Conservation (phyloP, 139 green algal genomes). For the Chlorella sp. region DNA sequence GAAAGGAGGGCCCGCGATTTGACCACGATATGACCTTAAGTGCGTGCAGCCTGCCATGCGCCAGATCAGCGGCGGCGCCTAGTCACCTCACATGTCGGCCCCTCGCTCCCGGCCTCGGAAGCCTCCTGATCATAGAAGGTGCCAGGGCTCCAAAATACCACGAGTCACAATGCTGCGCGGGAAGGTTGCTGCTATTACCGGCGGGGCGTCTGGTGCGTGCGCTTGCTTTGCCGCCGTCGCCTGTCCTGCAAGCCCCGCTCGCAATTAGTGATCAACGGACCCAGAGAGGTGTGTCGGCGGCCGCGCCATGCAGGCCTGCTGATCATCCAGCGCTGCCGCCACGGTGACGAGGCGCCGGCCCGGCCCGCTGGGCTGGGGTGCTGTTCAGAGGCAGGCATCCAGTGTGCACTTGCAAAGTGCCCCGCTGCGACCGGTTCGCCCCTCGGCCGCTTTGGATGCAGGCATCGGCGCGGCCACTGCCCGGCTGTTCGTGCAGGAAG, state of each 20-base stretch:
- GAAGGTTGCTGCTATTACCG: neutral
- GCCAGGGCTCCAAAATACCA: too few species aligned
- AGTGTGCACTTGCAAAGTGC: neutral
- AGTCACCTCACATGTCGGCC: too few species aligned
- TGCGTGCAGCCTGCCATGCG: too few species aligned
- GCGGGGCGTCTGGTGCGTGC: neutral
- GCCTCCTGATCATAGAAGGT: too few species aligned
- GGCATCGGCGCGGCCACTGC: constrained; percentile 13
- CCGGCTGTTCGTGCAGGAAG: constrained; percentile 12
- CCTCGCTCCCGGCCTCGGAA: too few species aligned
- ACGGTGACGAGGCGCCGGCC: neutral
- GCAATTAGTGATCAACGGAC: neutral
- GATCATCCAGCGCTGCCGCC: neutral
- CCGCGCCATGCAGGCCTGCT: too few species aligned
- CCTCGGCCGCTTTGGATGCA: neutral
- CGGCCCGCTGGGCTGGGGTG: too few species aligned
- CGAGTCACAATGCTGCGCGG: neutral
- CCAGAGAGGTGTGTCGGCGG: neutral
- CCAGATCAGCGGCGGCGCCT: too few species aligned
- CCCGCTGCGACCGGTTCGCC: neutral
- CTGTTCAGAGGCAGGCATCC: neutral
- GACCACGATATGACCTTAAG: too few species aligned
- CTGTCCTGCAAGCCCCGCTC: neutral
- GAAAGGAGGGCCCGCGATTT: too few species aligned
- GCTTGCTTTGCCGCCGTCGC: neutral